Evolutionary conservation across 305 asterid species (phyloP).

Genomic region (Solanum hybrid): DNA sequence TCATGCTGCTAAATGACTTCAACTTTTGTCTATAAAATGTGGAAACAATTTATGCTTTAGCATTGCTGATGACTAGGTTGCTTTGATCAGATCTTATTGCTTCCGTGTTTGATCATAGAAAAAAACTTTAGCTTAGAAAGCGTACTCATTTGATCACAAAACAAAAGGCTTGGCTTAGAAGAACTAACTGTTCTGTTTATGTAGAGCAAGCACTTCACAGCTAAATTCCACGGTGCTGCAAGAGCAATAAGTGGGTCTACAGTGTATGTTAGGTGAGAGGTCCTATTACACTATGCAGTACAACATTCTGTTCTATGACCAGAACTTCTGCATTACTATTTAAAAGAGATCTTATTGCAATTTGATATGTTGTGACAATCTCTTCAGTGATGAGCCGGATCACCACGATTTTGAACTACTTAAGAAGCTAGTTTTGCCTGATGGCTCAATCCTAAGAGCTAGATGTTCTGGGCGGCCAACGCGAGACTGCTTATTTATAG

Average conservation of each 20-base stretch:
- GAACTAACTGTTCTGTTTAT: background rate
- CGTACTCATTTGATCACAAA: background rate
- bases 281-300: background rate
- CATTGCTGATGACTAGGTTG: background rate
- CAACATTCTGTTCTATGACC: background rate
- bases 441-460: constrained; percentile 50
- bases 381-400: constrained; percentile 41
- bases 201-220: constrained; percentile 39
- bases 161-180: background rate
- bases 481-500: constrained; percentile 43
- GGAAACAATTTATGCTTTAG: background rate
- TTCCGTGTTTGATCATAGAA: background rate
- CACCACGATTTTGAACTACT: constrained; percentile 46
- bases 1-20: background rate
- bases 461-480: constrained; percentile 50
- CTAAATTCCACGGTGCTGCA: constrained; percentile 60
- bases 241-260: constrained; percentile 62
- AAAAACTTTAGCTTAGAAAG: background rate
- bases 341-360: background rate
- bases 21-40: background rate
- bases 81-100: background rate
- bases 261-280: constrained; percentile 45
- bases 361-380: background rate
- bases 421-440: constrained; percentile 50
- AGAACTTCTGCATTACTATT: background rate